Evolutionary conservation across 345 rosid species (phyloP), one percentile per base, ranked within the genome.

Genomic region (Heritiera littoralis): DNA sequence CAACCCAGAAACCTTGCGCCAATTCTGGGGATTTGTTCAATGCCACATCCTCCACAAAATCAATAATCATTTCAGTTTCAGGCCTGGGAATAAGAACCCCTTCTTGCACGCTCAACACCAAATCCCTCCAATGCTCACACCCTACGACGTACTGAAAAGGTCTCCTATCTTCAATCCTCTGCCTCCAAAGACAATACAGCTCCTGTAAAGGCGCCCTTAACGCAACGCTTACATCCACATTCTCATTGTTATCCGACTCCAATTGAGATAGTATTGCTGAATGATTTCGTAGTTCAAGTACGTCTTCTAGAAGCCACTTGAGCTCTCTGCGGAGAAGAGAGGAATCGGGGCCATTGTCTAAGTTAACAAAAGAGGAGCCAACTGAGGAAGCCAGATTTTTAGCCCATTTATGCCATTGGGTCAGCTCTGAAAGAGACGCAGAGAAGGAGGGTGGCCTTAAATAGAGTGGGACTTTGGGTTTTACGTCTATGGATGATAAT

Each of bases 1-100:
- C 99, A 1, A 86, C 99, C 98, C 98, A 96, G 74, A 86, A 18
- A 9, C 94, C 92, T 49, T 87, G 84, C 72, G 78, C 79, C 79
- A 87, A 81, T 43, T 68, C 56, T 13, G 59, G 80, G 6, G 60
- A 78, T 55, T 84, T 72, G 18, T 61, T 82, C 49, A 77, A 78
- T 3, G 91, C 82, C 32, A 71, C 83, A 76, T 87, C 88, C 55
- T 60, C 82, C 23, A 90, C 98, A 82, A 94, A 61, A 83, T 94
- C 98, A 45, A 91, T 85, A 68, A 96, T 79, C 81, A 89, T 45
- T 78, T 91, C 97, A 69, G 99, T 96, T 86, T 96, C 97, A 0
- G 98, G 97, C 82, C 98, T 86, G 6, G 99, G 99, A 83, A 96
- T 94, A 77, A 96, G 83, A 66, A 96, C 94, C 32, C 98, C 98